These are phyloP conservation scores for Anisodus acutangulus DNA, from an alignment of 257 asterid species.

Conservation along the genomic window DNA sequence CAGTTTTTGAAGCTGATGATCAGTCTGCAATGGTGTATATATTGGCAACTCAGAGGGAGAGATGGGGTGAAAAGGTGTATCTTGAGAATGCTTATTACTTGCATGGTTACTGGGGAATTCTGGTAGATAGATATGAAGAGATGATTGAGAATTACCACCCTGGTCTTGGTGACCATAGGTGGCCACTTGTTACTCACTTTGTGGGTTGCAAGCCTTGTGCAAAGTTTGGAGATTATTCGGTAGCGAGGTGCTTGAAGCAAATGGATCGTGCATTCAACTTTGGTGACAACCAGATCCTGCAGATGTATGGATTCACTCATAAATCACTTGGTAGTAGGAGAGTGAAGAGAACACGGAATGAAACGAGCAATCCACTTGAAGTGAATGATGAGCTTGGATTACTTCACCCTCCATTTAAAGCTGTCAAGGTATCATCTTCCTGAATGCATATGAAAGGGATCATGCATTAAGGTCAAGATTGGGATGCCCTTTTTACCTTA, in stretches of 20 bases:
- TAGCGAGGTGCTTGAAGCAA: constrained; percentile 91
- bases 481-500: constrained; percentile 24
- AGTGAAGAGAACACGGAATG: constrained; percentile 69
- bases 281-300: constrained; percentile 83
- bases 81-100: constrained; percentile 70
- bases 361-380: constrained; percentile 77
- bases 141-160: constrained; percentile 93
- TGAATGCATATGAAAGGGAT: constrained; percentile 2
- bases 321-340: constrained; percentile 62
- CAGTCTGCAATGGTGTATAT: constrained; percentile 96
- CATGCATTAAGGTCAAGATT: constrained; percentile 7
- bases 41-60: constrained; percentile 74
- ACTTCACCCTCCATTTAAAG: constrained; percentile 79
- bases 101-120: constrained; percentile 94
- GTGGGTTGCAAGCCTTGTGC: constrained; percentile 99
- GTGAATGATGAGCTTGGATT: constrained; percentile 63
- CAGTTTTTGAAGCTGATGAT: constrained; percentile 92
- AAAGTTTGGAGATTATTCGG: constrained; percentile 85
- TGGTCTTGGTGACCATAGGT: constrained; percentile 85
- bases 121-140: constrained; percentile 87
- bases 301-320: constrained; percentile 83
- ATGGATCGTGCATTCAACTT: constrained; percentile 90
- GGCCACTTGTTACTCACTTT: constrained; percentile 98
- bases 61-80: constrained; percentile 82
- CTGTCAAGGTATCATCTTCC: constrained; percentile 46